These are phyloP conservation scores for Ophiostoma sp. DNA, from an alignment of 2,329 filamentous ascomycete genomes.

Conservation along the genomic window DNA sequence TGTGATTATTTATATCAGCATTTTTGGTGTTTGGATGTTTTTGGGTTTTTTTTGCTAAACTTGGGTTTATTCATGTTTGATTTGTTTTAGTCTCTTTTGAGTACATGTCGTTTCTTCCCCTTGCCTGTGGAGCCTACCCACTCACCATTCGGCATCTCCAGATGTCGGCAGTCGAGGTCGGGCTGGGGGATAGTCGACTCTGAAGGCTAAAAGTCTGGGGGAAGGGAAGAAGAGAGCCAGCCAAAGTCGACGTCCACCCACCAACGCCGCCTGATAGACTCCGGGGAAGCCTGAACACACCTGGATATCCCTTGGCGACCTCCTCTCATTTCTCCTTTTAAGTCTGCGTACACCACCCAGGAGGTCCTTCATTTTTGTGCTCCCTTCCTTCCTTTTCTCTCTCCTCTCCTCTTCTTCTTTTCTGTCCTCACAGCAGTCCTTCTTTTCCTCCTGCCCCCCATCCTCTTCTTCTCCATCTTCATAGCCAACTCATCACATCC, in stretches of 20 bases:
- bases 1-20: neutral
- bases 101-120: neutral
- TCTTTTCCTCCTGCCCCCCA: neutral
- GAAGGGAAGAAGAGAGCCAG: neutral
- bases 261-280: neutral
- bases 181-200: neutral
- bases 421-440: neutral
- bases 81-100: conserved; percentile 1
- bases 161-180: conserved; percentile 16
- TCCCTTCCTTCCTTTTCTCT: neutral
- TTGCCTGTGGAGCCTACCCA: neutral
- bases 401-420: neutral
- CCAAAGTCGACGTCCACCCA: neutral
- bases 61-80: no score
- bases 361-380: neutral
- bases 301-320: neutral
- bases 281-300: neutral
- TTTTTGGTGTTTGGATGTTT: neutral
- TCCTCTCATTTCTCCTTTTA: neutral
- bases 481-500: neutral
- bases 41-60: no score
- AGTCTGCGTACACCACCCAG: neutral
- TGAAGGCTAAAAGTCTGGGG: conserved; percentile 4
- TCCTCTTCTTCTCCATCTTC: neutral
- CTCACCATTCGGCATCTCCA: conserved; percentile 16